Evolutionary conservation across 371 early-diverging fungal genomes (phyloP), one percentile per base, ranked within the genome.

Genomic region (Smittium mucronatum): DNA sequence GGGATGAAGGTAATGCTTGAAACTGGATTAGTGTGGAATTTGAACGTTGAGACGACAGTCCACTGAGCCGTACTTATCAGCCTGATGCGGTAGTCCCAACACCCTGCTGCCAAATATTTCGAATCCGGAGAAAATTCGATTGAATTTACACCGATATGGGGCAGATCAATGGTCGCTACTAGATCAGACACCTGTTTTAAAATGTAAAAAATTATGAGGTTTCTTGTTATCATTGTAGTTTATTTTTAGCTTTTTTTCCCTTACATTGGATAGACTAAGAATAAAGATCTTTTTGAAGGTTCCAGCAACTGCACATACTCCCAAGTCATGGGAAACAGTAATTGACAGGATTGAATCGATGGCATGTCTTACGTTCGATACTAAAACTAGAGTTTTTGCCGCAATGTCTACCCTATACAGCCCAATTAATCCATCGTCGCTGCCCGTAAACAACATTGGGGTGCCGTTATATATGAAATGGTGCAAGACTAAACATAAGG

Each of bases 71-170:
- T 25, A 67, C 31, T 57, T 26, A 35, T 34, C 17, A 67, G 17
- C 28, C 36, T 30, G 17, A 36, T 57, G 1, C 67, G 2, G 57
- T 36, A 67, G 47, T 67, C 67, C 67, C 67, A 67, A 26, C 67
- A 35, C 8, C 67, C 67, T 8, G 35, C 36, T 8, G 36, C 67
- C 25, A 67, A 67, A 30, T 8, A n/a, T 5, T 16, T 31, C 2
- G 11, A 35, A 17, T 67, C 57, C 2, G 16, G 15, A 8, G 30
- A 33, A 67, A 67, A 47, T 47, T 25, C 57, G 2, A 67, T 26
- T 8, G 67, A 34, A 1, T 57, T 29, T 36, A 47, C 29, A 2
- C 67, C 67, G 2, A 25, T 2, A 36, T 67, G 2, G n/a, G 32
- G 28, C n/a, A n/a, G n/a, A 2, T 17, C 34, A 33, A 34, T 36